A percentile compares a stretch with the other conserved stretches of the same genome.
Conservation (phyloP, 192 early-diverging fungal genomes). For the Coemansia sp. region DNA sequence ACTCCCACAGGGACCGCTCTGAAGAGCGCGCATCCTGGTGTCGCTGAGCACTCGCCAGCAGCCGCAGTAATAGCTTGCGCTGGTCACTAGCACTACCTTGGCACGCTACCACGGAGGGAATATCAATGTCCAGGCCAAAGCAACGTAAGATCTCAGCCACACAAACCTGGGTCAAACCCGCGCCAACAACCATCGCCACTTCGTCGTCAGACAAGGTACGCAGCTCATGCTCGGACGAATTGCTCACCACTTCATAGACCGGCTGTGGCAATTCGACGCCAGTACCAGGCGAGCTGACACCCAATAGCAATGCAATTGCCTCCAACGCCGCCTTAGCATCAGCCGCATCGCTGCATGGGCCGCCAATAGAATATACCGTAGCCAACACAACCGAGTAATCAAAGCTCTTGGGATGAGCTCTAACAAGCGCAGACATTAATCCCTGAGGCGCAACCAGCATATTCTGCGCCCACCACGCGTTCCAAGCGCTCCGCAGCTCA, state of each 20-base stretch:
- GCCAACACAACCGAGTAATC: slow-evolving; percentile 17
- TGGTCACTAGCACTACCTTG: slow-evolving; percentile 20
- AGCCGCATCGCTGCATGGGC: slow-evolving; percentile 11
- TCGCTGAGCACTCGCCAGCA: slow-evolving; percentile 3
- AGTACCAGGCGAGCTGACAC: not conserved
- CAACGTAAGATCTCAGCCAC: not conserved
- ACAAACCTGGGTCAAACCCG: slow-evolving; percentile 7
- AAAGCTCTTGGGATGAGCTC: slow-evolving; percentile 7
- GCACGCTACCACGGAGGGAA: slow-evolving; percentile 12
- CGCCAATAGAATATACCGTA: slow-evolving; percentile 20
- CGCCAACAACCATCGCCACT: not conserved
- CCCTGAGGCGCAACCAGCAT: slow-evolving; percentile 13
- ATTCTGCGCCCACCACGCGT: slow-evolving; percentile 24
- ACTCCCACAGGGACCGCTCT: slow-evolving; percentile 13
- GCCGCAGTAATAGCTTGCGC: slow-evolving; percentile 17
- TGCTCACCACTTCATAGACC: not conserved
- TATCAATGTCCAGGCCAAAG: slow-evolving; percentile 12
- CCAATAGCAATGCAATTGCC: not conserved
- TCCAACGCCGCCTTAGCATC: not conserved
- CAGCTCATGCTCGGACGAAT: not conserved
- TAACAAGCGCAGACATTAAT: not conserved
- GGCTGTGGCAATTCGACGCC: not conserved
- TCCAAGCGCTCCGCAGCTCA: slow-evolving; percentile 23
- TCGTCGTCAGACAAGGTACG: not conserved
- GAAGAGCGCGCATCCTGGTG: slow-evolving; percentile 1